Evolutionary conservation across 2,329 filamentous ascomycete genomes (phyloP), one percentile per base, ranked within the genome.

Genomic region (Cercospora brassicicola): DNA sequence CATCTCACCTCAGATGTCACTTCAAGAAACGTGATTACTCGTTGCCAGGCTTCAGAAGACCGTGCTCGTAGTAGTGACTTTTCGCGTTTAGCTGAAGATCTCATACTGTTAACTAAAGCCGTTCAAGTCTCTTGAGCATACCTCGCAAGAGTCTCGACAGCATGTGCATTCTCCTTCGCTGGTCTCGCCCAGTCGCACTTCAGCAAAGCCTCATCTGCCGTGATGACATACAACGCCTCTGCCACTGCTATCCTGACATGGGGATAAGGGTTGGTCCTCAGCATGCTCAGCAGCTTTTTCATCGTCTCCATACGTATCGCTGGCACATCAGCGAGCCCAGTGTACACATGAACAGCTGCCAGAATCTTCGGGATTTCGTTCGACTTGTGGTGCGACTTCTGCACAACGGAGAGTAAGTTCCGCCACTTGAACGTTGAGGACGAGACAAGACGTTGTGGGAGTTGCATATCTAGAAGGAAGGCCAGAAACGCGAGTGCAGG

Each of bases 301-400:
- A 89, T 79, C 3, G 90, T 90, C 20, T 86, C 85, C 66, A 82
- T 82, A 8, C 81, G 80, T 7, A 87, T 80, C 0, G 82, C 81
- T 26, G 82, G 79, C n/a, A 85, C 78, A n/a, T 76, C 74, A 3
- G 88, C 87, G 28, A 97, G 80, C 0, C 88, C 88, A 2, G 89
- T 87, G 79, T 97, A 98, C 11, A 95, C 86, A 74, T 90, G 90
- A 69, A 96, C 82, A 23, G 91, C 92, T 0, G 92, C 91, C 76
- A 92, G 87, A 1, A 98, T 84, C 78, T 95, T 94, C 61, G 89
- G 87, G 53, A 97, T 87, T 77, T 92, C 95, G 20, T 90, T 88
- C 0, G 90, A 91, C 80, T 94, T 94, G 82, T 91, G 94, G 71
- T 94, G 91, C 0, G 91, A 86, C 78, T 90, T 93, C 75, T 96